phyloP scores from a whole-genome alignment of 331 rosid genomes.

The Ulmus americana region DNA sequence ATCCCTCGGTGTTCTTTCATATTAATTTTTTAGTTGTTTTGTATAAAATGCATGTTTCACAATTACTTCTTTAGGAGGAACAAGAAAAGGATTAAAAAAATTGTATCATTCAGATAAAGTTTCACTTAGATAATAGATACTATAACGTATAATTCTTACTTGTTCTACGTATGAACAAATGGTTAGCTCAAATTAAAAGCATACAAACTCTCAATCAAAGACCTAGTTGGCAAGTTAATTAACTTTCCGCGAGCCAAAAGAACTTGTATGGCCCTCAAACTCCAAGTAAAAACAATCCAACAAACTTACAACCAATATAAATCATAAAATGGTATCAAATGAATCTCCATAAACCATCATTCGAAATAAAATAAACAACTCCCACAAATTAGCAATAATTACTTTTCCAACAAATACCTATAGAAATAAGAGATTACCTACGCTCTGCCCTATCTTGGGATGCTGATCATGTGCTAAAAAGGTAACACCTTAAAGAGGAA shows the following conservation, averaged over 20 bases:
- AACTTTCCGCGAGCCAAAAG: neutral
- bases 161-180: too few relatives aligned
- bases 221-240: neutral
- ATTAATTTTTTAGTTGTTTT: too few relatives aligned
- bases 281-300: neutral
- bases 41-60: too few relatives aligned
- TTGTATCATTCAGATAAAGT: too few relatives aligned
- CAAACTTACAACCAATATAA: neutral
- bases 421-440: neutral
- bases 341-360: neutral
- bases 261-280: neutral
- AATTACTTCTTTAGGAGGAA: too few relatives aligned
- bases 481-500: conserved; percentile 12
- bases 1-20: too few relatives aligned
- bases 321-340: neutral
- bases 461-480: neutral
- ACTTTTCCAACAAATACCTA: neutral
- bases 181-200: neutral
- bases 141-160: too few relatives aligned
- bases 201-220: neutral
- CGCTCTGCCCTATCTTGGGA: neutral
- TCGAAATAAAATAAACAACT: neutral
- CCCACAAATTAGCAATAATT: neutral
- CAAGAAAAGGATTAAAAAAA: too few relatives aligned
- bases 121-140: too few relatives aligned